These are phyloP conservation scores for Lactuca sativa DNA, from an alignment of 129 eudicot genomes.

Conservation along the genomic window DNA sequence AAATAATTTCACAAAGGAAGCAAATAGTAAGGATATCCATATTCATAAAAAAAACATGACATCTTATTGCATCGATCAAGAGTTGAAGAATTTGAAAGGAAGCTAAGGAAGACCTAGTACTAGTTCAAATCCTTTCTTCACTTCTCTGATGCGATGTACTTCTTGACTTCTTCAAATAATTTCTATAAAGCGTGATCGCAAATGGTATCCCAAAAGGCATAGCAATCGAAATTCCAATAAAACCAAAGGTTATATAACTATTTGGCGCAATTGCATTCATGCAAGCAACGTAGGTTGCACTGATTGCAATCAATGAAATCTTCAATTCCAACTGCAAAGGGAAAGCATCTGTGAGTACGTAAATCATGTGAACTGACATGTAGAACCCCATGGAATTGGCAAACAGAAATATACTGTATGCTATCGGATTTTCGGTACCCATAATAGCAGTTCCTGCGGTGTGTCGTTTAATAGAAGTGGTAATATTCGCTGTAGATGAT, in stretches of 20 bases:
- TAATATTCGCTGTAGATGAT: background rate
- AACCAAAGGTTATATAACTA: background rate
- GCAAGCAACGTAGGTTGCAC: slow-evolving; percentile 22
- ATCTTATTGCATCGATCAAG: too few species aligned
- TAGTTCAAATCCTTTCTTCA: too few species aligned
- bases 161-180: background rate
- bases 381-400: slow-evolving; percentile 40
- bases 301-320: slow-evolving; percentile 25
- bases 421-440: slow-evolving; percentile 14
- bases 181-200: background rate
- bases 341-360: slow-evolving; percentile 32
- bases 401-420: slow-evolving; percentile 23
- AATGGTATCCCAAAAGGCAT: slow-evolving; percentile 12
- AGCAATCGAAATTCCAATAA: slow-evolving; percentile 8
- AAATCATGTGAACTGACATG: slow-evolving; percentile 32
- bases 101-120: too few species aligned
- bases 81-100: too few species aligned
- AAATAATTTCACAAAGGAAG: too few species aligned
- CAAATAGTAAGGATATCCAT: too few species aligned
- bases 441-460: slow-evolving; percentile 35
- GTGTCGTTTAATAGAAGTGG: background rate
- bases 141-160: background rate
- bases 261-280: slow-evolving; percentile 31
- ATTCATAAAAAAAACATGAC: too few species aligned
- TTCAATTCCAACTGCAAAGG: slow-evolving; percentile 41